A percentile compares a stretch with the other conserved stretches of the same genome.
Conservation (phyloP, 331 rosid species). For the Cydonia oblonga region DNA sequence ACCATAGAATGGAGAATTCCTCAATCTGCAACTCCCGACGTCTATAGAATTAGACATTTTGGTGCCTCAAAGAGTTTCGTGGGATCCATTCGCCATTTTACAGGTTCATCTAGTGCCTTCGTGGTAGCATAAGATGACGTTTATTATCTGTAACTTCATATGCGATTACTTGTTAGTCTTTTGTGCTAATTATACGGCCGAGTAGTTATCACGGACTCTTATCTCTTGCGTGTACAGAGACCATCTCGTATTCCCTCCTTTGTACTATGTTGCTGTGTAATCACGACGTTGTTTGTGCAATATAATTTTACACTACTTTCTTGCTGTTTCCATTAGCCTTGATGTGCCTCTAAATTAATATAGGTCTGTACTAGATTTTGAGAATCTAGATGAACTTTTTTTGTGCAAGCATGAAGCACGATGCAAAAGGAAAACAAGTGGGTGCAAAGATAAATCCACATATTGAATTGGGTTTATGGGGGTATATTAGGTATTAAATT, state of each 20-base stretch:
- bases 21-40: conserved; percentile 42
- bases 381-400: no score
- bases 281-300: background rate
- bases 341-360: no score
- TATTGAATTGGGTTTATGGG: no score
- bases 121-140: conserved; percentile 36
- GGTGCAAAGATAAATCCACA: no score
- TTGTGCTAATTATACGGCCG: background rate
- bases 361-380: no score
- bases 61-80: conserved; percentile 61
- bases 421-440: no score
- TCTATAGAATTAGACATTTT: conserved; percentile 64
- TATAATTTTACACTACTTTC: background rate
- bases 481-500: no score
- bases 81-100: conserved; percentile 60
- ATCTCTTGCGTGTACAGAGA: background rate
- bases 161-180: background rate
- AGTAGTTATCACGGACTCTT: background rate
- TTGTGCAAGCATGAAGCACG: no score
- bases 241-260: background rate
- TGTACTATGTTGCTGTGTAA: background rate
- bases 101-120: conserved; percentile 78
- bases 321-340: no score
- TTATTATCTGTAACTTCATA: background rate
- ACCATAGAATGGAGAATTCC: conserved; percentile 88